phyloP scores from a whole-genome alignment of 345 rosid species.

The Salix udensis region DNA sequence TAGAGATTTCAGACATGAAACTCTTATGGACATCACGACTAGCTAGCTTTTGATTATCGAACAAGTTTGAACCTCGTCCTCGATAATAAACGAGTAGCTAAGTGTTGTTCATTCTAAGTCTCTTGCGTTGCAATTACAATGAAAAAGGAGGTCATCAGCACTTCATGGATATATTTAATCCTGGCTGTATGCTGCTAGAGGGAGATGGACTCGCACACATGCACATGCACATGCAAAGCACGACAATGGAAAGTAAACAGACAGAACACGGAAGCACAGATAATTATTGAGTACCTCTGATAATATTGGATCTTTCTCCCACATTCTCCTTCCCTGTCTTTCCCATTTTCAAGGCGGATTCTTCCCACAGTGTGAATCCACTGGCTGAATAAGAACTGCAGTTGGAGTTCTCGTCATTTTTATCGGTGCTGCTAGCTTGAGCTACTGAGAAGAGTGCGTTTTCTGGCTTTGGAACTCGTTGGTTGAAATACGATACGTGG shows the following conservation, averaged over 20 bases:
- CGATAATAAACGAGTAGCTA: not conserved
- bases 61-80: not conserved
- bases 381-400: conserved; percentile 78
- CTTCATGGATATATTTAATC: not conserved
- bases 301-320: conserved; percentile 35
- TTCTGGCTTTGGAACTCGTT: conserved; percentile 66
- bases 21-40: too few relatives aligned
- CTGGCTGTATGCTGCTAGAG: not conserved
- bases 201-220: conserved; percentile 5
- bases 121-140: not conserved
- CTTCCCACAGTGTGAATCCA: conserved; percentile 84
- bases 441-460: conserved; percentile 41
- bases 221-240: conserved; percentile 14
- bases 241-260: not conserved
- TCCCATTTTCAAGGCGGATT: conserved; percentile 72
- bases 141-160: not conserved
- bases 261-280: not conserved
- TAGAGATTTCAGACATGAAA: too few relatives aligned
- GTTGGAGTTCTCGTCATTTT: conserved; percentile 71
- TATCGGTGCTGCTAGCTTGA: conserved; percentile 51
- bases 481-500: conserved; percentile 59
- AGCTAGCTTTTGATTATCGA: too few relatives aligned
- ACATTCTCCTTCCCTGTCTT: conserved; percentile 88
- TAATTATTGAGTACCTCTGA: conserved; percentile 34
- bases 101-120: too few relatives aligned